Evolutionary conservation across 768 basidiomycete species (phyloP).

Genomic region (Gymnopilus dilepis): DNA sequence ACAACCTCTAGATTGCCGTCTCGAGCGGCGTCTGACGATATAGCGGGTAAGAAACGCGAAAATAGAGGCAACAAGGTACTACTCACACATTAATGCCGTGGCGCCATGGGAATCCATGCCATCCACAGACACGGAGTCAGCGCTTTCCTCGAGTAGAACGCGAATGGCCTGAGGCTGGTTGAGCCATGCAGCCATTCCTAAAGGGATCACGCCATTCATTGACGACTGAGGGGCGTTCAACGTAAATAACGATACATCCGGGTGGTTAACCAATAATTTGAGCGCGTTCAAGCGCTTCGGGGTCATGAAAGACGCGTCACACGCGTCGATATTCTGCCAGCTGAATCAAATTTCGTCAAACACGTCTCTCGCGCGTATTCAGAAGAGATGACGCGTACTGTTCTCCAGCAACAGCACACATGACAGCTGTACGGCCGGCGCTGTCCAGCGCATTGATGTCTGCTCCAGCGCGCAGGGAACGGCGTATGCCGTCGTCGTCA

Average conservation of each 20-base stretch:
- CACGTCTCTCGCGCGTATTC: constrained; percentile 7
- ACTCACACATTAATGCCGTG: constrained; percentile 85
- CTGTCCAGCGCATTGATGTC: constrained; percentile 72
- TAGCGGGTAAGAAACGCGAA: constrained; percentile 22
- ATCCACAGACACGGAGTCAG: constrained; percentile 69
- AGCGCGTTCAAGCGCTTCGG: constrained; percentile 61
- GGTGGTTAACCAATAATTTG: constrained; percentile 56
- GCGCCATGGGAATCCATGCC: constrained; percentile 77
- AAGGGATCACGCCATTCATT: constrained; percentile 76
- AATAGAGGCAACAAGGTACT: constrained; percentile 15
- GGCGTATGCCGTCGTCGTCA: constrained; percentile 55
- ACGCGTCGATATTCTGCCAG: constrained; percentile 73
- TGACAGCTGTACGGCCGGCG: constrained; percentile 64
- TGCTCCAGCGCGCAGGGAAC: constrained; percentile 61
- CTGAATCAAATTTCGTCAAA: constrained; percentile 37
- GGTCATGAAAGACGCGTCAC: constrained; percentile 71
- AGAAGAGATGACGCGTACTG: constrained; percentile 48
- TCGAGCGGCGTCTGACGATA: constrained; percentile 69
- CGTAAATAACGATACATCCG: constrained; percentile 67
- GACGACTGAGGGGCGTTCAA: constrained; percentile 76
- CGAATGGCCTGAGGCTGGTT: constrained; percentile 65
- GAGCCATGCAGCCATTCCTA: constrained; percentile 82
- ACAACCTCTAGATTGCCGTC: constrained; percentile 76
- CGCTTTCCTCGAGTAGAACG: constrained; percentile 65
- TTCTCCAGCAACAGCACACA: constrained; percentile 75